Evolutionary conservation across 192 early-diverging fungal species (phyloP), one percentile per base, ranked within the genome.

Genomic region (Entomortierella lignicola): DNA sequence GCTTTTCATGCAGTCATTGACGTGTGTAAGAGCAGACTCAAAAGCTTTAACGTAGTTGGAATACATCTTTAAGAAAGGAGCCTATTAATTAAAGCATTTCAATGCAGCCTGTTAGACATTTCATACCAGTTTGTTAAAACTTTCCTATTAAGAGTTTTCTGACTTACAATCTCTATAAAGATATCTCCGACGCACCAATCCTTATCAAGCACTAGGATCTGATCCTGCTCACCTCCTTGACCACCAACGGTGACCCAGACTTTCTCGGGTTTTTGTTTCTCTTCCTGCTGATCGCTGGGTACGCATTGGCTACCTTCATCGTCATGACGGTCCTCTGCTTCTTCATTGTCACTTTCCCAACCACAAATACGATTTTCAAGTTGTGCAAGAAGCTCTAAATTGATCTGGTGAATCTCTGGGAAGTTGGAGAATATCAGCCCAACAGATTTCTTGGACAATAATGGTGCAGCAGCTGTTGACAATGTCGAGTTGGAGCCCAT

Each of bases 1-100:
- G 21, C 81, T 68, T 34, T 62, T 80, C 69, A 81, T 69, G 58
- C 81, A 74, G 2, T 66, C 82, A 41, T 83, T 60, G 18, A 96
- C 85, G 27, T 89, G 83, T 4, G 80, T 67, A 59, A 90, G 86
- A 20, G 94, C 92, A 4, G 85, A 82, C 42, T 93, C 91, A 69
- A 92, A 95, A 66, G 92, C 93, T 82, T 94, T 96, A 65, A 92
- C 91, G 81, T 95, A 97, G 59, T 84, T 83, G 8, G 91, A 92
- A 71, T 97, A 97, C 85, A 95, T 89, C 61, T 91, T 93, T 51
- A 97, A 72, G 72, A 90, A 93, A 0, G 93, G 91, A 23, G 71
- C 82, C 82, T 84, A 55, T 23, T n/a, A n/a, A n/a, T n/a, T n/a
- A n/a, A n/a, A n/a, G n/a, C n/a, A n/a, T n/a, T n/a, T n/a, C n/a